Evolutionary conservation across 1,284 basidiomycete species (phyloP).

Genomic region (Marasmius fiardii): DNA sequence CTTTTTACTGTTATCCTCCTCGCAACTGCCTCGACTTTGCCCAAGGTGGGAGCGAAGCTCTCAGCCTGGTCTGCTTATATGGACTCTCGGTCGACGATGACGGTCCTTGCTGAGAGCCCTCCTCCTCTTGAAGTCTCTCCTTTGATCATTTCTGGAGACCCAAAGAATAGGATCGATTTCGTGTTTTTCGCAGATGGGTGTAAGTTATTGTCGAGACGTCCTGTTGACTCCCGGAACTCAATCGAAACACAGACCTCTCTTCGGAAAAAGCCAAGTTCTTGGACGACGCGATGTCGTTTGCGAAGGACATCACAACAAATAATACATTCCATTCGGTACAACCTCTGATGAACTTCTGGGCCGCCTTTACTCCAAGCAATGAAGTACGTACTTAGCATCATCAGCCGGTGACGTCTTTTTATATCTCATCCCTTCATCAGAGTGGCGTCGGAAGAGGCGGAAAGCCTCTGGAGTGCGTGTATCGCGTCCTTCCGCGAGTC

Average conservation of each 20-base stretch:
- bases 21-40: not conserved
- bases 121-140: slow-evolving; percentile 55
- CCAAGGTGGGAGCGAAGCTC: not conserved
- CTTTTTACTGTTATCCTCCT: not conserved
- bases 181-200: slow-evolving; percentile 85
- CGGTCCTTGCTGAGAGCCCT: not conserved
- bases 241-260: slow-evolving; percentile 24
- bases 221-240: not conserved
- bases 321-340: slow-evolving; percentile 77
- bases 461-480: slow-evolving; percentile 58
- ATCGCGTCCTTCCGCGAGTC: not conserved
- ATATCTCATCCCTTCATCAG: slow-evolving; percentile 29
- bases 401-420: not conserved
- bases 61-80: not conserved
- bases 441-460: slow-evolving; percentile 76
- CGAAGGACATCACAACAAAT: slow-evolving; percentile 66
- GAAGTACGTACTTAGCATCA: slow-evolving; percentile 49
- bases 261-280: slow-evolving; percentile 67
- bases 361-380: slow-evolving; percentile 70
- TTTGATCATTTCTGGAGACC: slow-evolving; percentile 60
- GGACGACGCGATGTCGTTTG: slow-evolving; percentile 63
- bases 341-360: slow-evolving; percentile 81
- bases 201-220: slow-evolving; percentile 35
- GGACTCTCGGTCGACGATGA: not conserved
- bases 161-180: slow-evolving; percentile 67